Percentiles rank a stretch among this genome's conserved stretches.
Conservation (phyloP, 2,329 filamentous ascomycete species). For the Blastomyces gilchristii region DNA sequence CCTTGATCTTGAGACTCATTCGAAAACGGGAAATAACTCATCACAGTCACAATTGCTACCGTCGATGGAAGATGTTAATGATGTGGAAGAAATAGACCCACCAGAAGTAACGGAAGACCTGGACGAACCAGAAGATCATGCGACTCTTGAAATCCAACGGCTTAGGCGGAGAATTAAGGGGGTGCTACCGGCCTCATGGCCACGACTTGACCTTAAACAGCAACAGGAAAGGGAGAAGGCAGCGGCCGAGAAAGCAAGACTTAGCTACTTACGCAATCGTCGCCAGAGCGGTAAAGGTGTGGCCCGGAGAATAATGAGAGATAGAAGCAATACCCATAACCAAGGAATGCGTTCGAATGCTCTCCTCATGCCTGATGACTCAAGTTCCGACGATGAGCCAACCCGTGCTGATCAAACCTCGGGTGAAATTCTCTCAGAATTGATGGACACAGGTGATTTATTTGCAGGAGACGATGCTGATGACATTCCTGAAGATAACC, state of each 20-base stretch:
- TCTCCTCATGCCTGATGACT: constrained; percentile 17
- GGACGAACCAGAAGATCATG: constrained; percentile 16
- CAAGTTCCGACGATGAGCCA: constrained; percentile 22
- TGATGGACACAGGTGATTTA: constrained; percentile 18
- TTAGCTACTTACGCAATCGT: constrained; percentile 19
- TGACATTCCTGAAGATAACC: constrained; percentile 34
- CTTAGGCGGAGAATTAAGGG: constrained; percentile 36
- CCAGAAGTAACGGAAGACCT: constrained; percentile 6
- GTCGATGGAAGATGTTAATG: constrained; percentile 7
- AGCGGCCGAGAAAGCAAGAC: constrained; percentile 9
- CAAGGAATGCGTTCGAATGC: constrained; percentile 4
- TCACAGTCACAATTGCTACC: constrained; percentile 4
- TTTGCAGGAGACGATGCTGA: constrained; percentile 19
- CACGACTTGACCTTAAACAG: constrained; percentile 32
- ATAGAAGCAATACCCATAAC: constrained; percentile 13
- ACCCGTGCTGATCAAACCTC: constrained; percentile 7
- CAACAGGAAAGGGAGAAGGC: constrained; percentile 19
- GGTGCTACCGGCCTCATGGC: constrained; percentile 41
- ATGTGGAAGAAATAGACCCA: neutral
- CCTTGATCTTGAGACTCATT: constrained; percentile 15
- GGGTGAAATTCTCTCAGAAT: constrained; percentile 12
- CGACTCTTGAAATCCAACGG: constrained; percentile 9
- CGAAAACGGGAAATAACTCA: constrained; percentile 17
- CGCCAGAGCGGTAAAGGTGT: constrained; percentile 16
- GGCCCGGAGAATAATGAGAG: constrained; percentile 18